A percentile compares a stretch with the other conserved stretches of the same genome.
Evolutionary conservation across 2,329 filamentous ascomycete species (phyloP).

Genomic region (Ophiobolus disseminans): DNA sequence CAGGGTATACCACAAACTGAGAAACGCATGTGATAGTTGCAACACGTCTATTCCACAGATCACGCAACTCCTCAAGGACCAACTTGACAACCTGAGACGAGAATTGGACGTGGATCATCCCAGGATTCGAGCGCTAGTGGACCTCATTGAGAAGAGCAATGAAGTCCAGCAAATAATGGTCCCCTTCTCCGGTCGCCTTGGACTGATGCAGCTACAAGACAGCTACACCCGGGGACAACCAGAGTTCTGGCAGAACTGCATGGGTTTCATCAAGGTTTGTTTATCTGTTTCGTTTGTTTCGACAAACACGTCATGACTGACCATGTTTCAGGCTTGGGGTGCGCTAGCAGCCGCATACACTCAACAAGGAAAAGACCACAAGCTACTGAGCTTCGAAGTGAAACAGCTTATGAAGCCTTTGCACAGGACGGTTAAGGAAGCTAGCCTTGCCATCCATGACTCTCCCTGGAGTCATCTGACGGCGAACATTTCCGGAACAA

Average conservation of each 20-base stretch:
- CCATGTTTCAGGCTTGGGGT: constrained; percentile 64
- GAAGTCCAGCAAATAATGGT: constrained; percentile 76
- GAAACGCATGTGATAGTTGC: constrained; percentile 75
- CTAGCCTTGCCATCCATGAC: constrained; percentile 72
- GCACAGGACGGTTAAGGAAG: constrained; percentile 83
- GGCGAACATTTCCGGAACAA: constrained; percentile 35
- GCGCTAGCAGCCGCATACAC: constrained; percentile 62
- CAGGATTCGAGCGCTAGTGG: constrained; percentile 53
- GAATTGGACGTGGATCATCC: constrained; percentile 45
- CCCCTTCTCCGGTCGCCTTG: constrained; percentile 74
- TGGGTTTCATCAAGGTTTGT: constrained; percentile 68
- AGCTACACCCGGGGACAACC: constrained; percentile 72
- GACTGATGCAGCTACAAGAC: constrained; percentile 83
- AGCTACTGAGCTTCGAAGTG: constrained; percentile 68
- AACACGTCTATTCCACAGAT: constrained; percentile 71
- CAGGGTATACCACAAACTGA: constrained; percentile 78
- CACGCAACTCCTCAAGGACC: constrained; percentile 33
- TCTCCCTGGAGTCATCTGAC: constrained; percentile 68
- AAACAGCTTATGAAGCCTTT: constrained; percentile 78
- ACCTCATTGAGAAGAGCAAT: constrained; percentile 74
- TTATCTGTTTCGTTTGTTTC: constrained; percentile 18
- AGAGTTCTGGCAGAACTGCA: constrained; percentile 74
- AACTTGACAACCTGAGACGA: constrained; percentile 36
- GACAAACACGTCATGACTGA: constrained; percentile 40
- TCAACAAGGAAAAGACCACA: constrained; percentile 50